Base-by-base conservation (phyloP, 2,329 filamentous ascomycete species). In the Bipolaris gigantea region DNA sequence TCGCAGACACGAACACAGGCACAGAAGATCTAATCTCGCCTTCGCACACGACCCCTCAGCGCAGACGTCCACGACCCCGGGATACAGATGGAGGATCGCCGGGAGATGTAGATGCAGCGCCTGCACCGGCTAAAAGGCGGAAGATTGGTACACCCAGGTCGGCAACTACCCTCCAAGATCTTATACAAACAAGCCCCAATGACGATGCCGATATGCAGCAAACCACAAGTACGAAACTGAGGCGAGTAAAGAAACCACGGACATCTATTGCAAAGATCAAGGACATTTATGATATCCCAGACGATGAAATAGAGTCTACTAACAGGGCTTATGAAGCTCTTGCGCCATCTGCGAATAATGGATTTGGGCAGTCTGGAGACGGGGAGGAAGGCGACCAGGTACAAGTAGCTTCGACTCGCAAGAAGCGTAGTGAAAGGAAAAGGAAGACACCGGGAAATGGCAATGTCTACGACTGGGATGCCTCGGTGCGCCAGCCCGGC, bases 171-270 rank as follows among this genome's bases (percentile, higher is more conserved):
- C 41, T 55, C 7, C 48, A 32, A 10, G 47, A 55, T 13, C 52
- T 55, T 3, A 30, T 51, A n/a, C 35, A 41, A 18, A 25, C 19
- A 16, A 25, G 33, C 15, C 18, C 18, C 6, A 30, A 47, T 19
- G 33, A 48, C 1, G 39, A 46, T 19, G 21, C 41, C 21, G 16
- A 35, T n/a, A n/a, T 25, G 34, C 30, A 27, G n/a, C 21, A 7
- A 23, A 5, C 16, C 36, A 38, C 33, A 15, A 55, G 43, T 42
- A 38, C 41, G 5, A 55, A 51, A 33, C 5, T 55, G 25, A 55
- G 39, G 23, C 48, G 48, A 18, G 39, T 55, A 13, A 55, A 51
- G 19, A 55, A 51, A 36, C 52, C 52, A 16, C 51, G 21, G 36
- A 55, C 43, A 3, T 41, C 50, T 5, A 2, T 49, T 19, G 15